Evolutionary conservation across 331 rosid species (phyloP).

Genomic region (Rosa hybrid): DNA sequence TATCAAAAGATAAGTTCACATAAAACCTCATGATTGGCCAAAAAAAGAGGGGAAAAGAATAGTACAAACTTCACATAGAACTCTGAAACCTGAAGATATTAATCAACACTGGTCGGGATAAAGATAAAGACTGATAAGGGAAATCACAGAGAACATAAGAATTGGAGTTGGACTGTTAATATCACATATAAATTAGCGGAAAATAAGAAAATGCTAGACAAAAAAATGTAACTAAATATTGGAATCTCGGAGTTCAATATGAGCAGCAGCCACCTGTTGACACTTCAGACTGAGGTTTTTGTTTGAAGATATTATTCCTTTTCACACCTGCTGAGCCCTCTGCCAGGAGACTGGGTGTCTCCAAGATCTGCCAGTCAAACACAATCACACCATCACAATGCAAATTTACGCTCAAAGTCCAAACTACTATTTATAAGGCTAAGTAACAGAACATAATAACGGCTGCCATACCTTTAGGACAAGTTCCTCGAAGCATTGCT

Average conservation of each 20-base stretch:
- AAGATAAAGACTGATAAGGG: background rate
- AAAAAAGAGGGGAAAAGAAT: too few relatives aligned
- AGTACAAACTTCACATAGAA: background rate
- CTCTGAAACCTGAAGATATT: background rate
- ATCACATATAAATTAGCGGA: background rate
- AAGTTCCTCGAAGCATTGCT: constrained; percentile 86
- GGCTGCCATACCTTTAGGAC: constrained; percentile 63
- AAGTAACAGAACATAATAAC: background rate
- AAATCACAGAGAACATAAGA: background rate
- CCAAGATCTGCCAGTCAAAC: constrained; percentile 60
- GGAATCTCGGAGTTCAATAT: constrained; percentile 17
- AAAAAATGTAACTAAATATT: background rate
- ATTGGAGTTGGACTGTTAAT: background rate
- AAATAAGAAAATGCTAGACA: background rate
- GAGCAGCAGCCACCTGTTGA: constrained; percentile 66
- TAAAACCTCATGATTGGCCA: background rate
- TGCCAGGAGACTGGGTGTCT: constrained; percentile 70
- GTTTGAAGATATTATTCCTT: constrained; percentile 78
- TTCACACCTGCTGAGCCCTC: constrained; percentile 70
- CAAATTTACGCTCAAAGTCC: background rate
- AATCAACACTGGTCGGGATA: background rate
- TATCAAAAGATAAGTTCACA: background rate
- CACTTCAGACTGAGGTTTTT: constrained; percentile 54
- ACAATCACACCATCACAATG: background rate
- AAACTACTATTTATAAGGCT: background rate